phyloP scores from a whole-genome alignment of 305 asterid species.

The Fraxinus angustifolia region DNA sequence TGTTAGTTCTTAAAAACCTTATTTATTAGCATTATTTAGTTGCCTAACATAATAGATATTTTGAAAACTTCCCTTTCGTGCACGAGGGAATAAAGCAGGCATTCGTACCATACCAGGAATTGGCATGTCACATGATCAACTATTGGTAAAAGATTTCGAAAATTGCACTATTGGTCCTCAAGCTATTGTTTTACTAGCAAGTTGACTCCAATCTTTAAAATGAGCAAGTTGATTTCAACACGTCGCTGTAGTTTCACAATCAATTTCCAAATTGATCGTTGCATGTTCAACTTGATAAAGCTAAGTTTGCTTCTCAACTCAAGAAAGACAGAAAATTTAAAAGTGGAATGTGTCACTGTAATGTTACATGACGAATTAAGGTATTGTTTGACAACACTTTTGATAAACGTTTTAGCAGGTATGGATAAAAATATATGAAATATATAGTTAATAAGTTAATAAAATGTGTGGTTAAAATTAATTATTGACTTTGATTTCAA shows the following conservation, averaged over 20 bases:
- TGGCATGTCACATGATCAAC: background rate
- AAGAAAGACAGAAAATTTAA: background rate
- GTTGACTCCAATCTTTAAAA: background rate
- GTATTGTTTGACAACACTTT: background rate
- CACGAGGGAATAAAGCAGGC: background rate
- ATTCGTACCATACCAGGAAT: background rate
- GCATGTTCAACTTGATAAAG: background rate
- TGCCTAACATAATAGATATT: background rate
- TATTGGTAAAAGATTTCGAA: background rate
- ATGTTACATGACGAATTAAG: background rate
- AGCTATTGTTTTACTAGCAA: background rate
- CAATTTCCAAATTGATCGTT: background rate
- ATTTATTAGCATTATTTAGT: background rate
- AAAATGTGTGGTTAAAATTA: too few relatives aligned
- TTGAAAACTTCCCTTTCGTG: conserved; percentile 18
- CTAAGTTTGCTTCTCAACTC: background rate
- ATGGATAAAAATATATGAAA: background rate
- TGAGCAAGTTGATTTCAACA: background rate
- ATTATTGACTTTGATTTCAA: too few relatives aligned
- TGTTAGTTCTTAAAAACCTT: background rate
- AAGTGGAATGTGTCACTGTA: background rate
- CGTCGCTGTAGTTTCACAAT: background rate
- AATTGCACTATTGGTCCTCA: background rate
- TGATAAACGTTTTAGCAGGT: background rate
- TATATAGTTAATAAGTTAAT: too few relatives aligned